Conservation (phyloP, 257 asterid genomes). For the Plectranthus barbatus region DNA sequence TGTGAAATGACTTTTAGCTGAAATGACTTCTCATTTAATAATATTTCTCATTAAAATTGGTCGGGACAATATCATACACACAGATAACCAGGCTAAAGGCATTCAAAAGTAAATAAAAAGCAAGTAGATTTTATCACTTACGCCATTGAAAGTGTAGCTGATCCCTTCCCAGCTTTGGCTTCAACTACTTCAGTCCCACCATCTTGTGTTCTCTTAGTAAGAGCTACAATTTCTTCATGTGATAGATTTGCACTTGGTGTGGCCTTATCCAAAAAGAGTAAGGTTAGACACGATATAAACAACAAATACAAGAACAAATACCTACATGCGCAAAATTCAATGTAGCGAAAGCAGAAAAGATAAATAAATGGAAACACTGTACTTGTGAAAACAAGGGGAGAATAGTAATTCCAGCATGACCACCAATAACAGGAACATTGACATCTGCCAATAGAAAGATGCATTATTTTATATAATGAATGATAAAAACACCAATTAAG, state of each 20-base stretch:
- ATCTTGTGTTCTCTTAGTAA: slow-evolving; percentile 93
- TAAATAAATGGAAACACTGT: slow-evolving; percentile 4
- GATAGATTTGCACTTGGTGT: slow-evolving; percentile 72
- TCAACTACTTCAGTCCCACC: slow-evolving; percentile 99
- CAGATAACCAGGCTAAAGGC: not conserved
- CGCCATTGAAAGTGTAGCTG: slow-evolving; percentile 46
- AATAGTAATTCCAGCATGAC: slow-evolving; percentile 94
- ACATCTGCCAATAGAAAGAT: slow-evolving; percentile 45
- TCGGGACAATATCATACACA: not conserved
- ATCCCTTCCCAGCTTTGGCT: slow-evolving; percentile 99
- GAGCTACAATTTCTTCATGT: slow-evolving; percentile 60
- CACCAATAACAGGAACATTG: slow-evolving; percentile 87
- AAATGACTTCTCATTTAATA: too few relatives aligned
- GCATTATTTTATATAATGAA: not conserved
- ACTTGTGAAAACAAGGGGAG: slow-evolving; percentile 94
- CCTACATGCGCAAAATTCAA: not conserved
- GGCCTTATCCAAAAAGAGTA: slow-evolving; percentile 33
- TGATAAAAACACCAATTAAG: not conserved
- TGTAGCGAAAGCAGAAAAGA: not conserved
- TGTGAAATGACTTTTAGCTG: not conserved
- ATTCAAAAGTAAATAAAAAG: not conserved
- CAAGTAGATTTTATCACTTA: slow-evolving; percentile 3
- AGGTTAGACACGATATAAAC: slow-evolving; percentile 3
- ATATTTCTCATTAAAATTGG: not conserved
- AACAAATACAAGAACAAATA: not conserved